A percentile compares a stretch with the other conserved stretches of the same genome.
Evolutionary conservation across 805 yeast species (phyloP).

Genomic region (Candida caryicola): DNA sequence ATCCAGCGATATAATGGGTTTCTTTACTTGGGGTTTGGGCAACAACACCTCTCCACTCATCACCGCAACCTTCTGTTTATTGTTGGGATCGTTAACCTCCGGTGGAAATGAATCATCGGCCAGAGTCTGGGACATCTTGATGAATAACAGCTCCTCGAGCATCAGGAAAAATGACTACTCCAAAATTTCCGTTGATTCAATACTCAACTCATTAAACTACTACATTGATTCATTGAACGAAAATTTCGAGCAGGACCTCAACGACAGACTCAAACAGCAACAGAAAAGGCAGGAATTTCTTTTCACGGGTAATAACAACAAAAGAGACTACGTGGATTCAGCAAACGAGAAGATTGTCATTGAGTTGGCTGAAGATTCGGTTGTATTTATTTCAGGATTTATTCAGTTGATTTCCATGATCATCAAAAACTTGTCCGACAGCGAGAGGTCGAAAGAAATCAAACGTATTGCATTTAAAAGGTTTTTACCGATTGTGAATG

Average conservation of each 20-base stretch:
- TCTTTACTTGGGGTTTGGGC: constrained; percentile 83
- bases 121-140: constrained; percentile 39
- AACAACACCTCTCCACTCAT: constrained; percentile 74
- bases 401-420: constrained; percentile 55
- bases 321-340: constrained; percentile 22
- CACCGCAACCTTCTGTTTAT: constrained; percentile 75
- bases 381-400: constrained; percentile 71
- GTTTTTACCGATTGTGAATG: constrained; percentile 31
- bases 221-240: constrained; percentile 48
- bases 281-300: constrained; percentile 37
- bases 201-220: constrained; percentile 52
- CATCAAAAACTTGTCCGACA: constrained; percentile 25
- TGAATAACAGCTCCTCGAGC: constrained; percentile 22
- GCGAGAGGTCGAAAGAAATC: constrained; percentile 25
- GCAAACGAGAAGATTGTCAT: constrained; percentile 33
- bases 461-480: constrained; percentile 28
- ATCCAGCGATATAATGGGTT: constrained; percentile 64
- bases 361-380: constrained; percentile 77
- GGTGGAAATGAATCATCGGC: constrained; percentile 52
- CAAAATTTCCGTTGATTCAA: constrained; percentile 54
- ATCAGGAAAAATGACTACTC: constrained; percentile 38
- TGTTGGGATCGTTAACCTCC: constrained; percentile 71
- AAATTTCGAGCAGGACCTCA: constrained; percentile 33
- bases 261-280: constrained; percentile 25
- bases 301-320: constrained; percentile 15